A percentile compares a stretch with the other conserved stretches of the same genome.
phyloP scores from a whole-genome alignment of 768 basidiomycete species.

The Termitomyces sp. region DNA sequence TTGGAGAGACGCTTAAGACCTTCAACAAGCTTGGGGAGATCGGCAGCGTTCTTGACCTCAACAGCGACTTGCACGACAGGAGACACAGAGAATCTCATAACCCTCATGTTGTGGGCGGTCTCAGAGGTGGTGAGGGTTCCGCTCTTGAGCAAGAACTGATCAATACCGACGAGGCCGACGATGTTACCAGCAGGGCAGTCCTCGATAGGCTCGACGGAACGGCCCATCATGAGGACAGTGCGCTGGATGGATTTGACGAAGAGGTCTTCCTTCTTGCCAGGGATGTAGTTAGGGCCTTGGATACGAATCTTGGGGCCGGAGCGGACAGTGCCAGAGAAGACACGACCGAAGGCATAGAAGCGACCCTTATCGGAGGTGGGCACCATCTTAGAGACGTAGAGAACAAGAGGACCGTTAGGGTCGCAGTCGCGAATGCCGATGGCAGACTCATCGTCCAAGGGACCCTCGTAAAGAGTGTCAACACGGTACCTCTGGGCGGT shows the following conservation, averaged over 20 bases:
- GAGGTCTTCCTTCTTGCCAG: constrained; percentile 97
- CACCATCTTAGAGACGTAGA: constrained; percentile 99
- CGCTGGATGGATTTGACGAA: constrained; percentile 98
- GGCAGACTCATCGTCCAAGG: constrained; percentile 99
- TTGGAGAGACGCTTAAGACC: constrained; percentile 99
- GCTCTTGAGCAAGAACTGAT: constrained; percentile 99
- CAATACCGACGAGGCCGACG: constrained; percentile 96
- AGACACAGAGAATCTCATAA: constrained; percentile 99
- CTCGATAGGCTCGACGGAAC: constrained; percentile 95
- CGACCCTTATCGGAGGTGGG: constrained; percentile 99
- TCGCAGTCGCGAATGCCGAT: constrained; percentile 98
- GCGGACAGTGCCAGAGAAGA: constrained; percentile 97
- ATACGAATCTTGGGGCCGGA: constrained; percentile 98
- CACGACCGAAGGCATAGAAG: constrained; percentile 99
- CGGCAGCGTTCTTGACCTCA: constrained; percentile 98
- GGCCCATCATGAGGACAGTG: constrained; percentile 99
- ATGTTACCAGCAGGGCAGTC: constrained; percentile 99
- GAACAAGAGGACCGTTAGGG: constrained; percentile 90
- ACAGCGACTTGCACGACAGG: constrained; percentile 98
- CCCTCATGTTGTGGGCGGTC: constrained; percentile 99
- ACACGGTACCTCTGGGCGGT: constrained; percentile 98
- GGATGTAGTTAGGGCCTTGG: constrained; percentile 97
- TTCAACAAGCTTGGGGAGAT: constrained; percentile 98
- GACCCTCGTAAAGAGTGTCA: constrained; percentile 98
- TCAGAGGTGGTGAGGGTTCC: constrained; percentile 97